Evolutionary conservation across 257 asterid species (phyloP), one percentile per base, ranked within the genome.

Genomic region (Verbena officinalis): DNA sequence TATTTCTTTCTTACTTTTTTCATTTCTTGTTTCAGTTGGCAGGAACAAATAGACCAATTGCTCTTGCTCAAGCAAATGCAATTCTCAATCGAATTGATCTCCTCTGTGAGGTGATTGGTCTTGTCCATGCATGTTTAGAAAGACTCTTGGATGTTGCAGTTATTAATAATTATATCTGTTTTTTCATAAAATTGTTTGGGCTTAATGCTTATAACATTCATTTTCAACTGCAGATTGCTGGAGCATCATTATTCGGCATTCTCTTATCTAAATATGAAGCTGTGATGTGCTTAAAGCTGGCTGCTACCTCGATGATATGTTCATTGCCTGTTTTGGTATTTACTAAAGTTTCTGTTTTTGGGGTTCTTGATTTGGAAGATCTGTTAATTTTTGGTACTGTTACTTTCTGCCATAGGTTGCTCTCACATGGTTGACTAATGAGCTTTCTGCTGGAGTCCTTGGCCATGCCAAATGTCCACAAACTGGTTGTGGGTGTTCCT

Each of bases 51-150:
- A 83, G 95, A 67, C 95, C 95, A 73, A 75, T 90, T 69, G 99
- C 97, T 64, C 97, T 93, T 73, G 96, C 97, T 68, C 89, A 84
- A 80, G 96, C 99, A 50, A 93, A 93, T 86, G 92, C 99, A 63
- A 64, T 78, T 77, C 81, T 90, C 59, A 90, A 84, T 77, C 85
- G 96, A 77, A 93, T 93, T 70, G 89, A 88, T 80, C 96, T 87
- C 53, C 79, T 90, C 27, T 90, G 95, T 8, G 99, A 93, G 99
- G 97, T 86, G 72, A 79, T 64, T 70, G 46, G 71, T 17, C 38
- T 64, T 78, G 24, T 9, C 58, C 68, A 57, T 60, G 62, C 66
- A 43, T 42, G 59, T 65, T 39, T 39, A 5, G 31, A 23, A 49
- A 6, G 40, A 40, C 34, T 48, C 40, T 22, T 34, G 31, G 19